These are phyloP conservation scores for Fusarium anthophilum DNA, from an alignment of 2,329 filamentous ascomycete genomes.

Conservation along the genomic window DNA sequence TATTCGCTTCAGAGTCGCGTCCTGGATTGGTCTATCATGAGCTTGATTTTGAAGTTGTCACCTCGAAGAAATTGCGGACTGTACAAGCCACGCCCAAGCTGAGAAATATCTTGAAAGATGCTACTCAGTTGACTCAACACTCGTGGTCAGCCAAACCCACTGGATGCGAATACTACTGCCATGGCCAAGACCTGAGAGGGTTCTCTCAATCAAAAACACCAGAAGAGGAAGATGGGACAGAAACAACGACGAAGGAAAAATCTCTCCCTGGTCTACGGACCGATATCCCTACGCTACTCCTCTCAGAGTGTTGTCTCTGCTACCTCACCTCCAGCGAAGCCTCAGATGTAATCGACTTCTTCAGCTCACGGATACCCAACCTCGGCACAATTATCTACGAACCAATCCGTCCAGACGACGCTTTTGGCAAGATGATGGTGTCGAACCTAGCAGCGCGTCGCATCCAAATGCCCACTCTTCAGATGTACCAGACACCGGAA, in stretches of 20 bases:
- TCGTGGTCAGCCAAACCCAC: constrained; percentile 56
- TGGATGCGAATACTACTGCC: constrained; percentile 62
- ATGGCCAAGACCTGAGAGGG: constrained; percentile 74
- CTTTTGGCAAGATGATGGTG: constrained; percentile 93
- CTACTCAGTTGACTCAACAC: constrained; percentile 40
- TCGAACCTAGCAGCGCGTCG: constrained; percentile 84
- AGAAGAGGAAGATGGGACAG: not conserved
- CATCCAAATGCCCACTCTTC: constrained; percentile 85
- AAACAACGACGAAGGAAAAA: not conserved
- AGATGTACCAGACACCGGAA: constrained; percentile 72
- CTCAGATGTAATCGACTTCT: constrained; percentile 70
- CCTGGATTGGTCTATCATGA: constrained; percentile 81
- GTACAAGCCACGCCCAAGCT: constrained; percentile 58
- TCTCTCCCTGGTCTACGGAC: constrained; percentile 56
- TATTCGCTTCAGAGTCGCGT: constrained; percentile 61
- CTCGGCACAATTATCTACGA: constrained; percentile 83
- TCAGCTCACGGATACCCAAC: constrained; percentile 61
- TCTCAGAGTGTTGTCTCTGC: constrained; percentile 96
- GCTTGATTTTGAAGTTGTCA: constrained; percentile 84
- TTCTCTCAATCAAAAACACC: not conserved
- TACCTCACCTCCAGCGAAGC: constrained; percentile 79
- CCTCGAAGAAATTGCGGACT: constrained; percentile 69
- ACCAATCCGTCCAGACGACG: constrained; percentile 82
- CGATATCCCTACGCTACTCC: constrained; percentile 78
- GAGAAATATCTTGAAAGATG: constrained; percentile 50